Evolutionary conservation across 441 rosid species (phyloP), one percentile per base, ranked within the genome.

Genomic region (Manihot esculenta): DNA sequence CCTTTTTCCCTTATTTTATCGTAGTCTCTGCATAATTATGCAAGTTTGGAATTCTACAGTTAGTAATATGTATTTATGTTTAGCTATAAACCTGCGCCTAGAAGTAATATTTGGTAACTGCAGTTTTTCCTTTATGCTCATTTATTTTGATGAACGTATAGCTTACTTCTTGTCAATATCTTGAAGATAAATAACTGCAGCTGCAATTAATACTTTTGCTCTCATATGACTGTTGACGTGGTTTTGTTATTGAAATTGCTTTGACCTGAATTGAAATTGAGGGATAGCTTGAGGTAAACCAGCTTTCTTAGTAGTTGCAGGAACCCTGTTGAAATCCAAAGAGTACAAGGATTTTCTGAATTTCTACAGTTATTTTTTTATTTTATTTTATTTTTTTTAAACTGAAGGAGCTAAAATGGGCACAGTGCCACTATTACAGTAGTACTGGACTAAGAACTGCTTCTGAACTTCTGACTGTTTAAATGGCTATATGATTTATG

Each of bases 151-250:
- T 20, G 26, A 45, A 30, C n/a, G 14, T 41, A 10, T 23, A 38
- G 51, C 59, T 20, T 49, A 10, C 23, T 69, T 33, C 10, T 27
- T 35, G 62, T 26, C 8, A 21, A 48, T 66, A 21, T 47, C 24
- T 54, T 54, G 50, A 27, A 59, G 55, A 66, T 12, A 30, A 6
- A 62, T 66, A 53, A 61, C 47, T 66, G 66, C 50, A 21, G 51
- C 41, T 17, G 56, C 24, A 47, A 26, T 53, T 47, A 38, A 26
- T 48, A 26, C 26, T 24, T 64, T 10, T 44, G 67, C 24, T 50
- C 55, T 50, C 33, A 41, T 62, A 35, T 45, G 27, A 65, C 42
- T 49, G 62, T 20, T 42, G 20, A 54, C 53, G 7, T 26, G n/a
- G 67, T 14, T 45, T 21, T 48, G 33, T 54, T 51, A 20, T 67